A percentile compares a stretch with the other conserved stretches of the same genome.
Conservation (phyloP, 257 asterid genomes). For the Primulina eburnea region DNA sequence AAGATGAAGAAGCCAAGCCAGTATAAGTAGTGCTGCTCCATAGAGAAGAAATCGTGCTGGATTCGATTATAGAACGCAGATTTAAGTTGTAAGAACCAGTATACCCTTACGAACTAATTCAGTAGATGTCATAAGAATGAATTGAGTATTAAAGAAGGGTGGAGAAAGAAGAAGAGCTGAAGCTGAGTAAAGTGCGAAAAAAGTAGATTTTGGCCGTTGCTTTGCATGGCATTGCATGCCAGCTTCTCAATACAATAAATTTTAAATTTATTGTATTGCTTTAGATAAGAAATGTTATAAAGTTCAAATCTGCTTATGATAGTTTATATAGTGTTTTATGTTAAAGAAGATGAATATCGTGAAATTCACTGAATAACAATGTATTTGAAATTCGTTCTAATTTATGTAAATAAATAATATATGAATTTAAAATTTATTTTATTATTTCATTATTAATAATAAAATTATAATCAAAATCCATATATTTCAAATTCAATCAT, state of each 20-base stretch:
- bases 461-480: too few relatives aligned
- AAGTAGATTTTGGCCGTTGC: constrained; percentile 48
- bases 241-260: constrained; percentile 17
- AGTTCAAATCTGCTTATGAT: too few relatives aligned
- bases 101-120: constrained; percentile 10
- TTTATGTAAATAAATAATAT: too few relatives aligned
- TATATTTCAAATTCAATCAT: too few relatives aligned
- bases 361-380: too few relatives aligned
- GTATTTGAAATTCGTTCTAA: too few relatives aligned
- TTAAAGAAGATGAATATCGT: too few relatives aligned
- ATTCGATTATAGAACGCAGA: not conserved
- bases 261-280: too few relatives aligned
- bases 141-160: constrained; percentile 5
- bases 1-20: constrained; percentile 40
- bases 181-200: constrained; percentile 42
- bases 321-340: too few relatives aligned
- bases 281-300: too few relatives aligned
- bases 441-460: too few relatives aligned
- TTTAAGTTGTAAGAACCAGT: constrained; percentile 3
- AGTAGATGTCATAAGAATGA: constrained; percentile 21
- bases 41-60: constrained; percentile 22
- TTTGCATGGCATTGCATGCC: constrained; percentile 38
- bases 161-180: constrained; percentile 23
- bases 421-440: too few relatives aligned
- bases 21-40: constrained; percentile 43